Base-by-base conservation (phyloP, 2,329 filamentous ascomycete species). In the Chrysosporium keratinophilum region DNA sequence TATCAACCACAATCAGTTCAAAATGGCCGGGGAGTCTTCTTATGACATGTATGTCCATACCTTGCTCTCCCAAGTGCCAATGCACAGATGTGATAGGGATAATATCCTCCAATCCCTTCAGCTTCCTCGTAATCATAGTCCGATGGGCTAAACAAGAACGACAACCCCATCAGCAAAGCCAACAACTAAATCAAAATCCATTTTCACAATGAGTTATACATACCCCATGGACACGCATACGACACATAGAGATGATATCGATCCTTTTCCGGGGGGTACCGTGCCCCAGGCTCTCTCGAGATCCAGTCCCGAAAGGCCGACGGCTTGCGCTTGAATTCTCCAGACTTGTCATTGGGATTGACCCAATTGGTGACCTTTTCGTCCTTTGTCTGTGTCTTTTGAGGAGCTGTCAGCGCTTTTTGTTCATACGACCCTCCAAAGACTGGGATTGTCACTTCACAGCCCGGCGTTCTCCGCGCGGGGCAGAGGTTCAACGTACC, bases 211-310 rank as follows among this genome's bases (percentile, higher is more conserved):
- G 34, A 17, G 10, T 40, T 2, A 35, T 4, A 64, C 71, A 55
- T 64, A 78, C 76, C 84, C 90, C 90, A 96, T 3, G 90, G 90
- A 70, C 90, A 96, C 5, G 90, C 90, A 71, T 95, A 95, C 64
- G 85, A 91, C 61, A 95, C 85, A 67, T 91, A 98, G 62, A 98
- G 81, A 72, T 98, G 93, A 69, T 98, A 98, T 54, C 93, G 80
- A 51, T 80, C 88, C 72, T 87, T 88, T 72, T 97, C 91, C 0
- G 88, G 80, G 4, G 88, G 86, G 62, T 89, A 96, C 68, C 83
- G 73, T 4, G 87, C 84, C 41, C 80, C 83, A 0, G 81, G 71
- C 61, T 87, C 80, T 58, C 78, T 80, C 33, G 85, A 88, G 69
- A 95, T 86, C 69, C 76, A 87, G 69, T 85, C 81, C 56, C 93